A percentile compares a stretch with the other conserved stretches of the same genome.
Evolutionary conservation across 169 alveolate species (phyloP).

Genomic region (Neospora caninum): DNA sequence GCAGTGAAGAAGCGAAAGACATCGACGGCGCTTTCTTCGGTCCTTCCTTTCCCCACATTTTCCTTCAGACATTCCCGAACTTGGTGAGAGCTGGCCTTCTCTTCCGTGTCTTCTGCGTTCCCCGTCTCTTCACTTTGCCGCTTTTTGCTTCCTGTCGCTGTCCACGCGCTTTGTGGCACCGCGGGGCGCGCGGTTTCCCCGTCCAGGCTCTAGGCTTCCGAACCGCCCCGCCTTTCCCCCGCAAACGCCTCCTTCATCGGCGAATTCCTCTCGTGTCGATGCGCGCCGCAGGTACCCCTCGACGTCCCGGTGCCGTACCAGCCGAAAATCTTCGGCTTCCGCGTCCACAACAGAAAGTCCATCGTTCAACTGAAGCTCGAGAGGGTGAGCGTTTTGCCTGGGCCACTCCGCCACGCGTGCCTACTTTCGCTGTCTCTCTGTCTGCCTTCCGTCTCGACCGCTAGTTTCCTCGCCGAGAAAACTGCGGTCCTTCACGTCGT

Average conservation of each 20-base stretch:
- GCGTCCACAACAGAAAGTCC: slow-evolving; percentile 27
- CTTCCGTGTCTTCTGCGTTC: neutral
- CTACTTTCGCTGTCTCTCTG: neutral
- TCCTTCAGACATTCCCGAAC: slow-evolving; percentile 83
- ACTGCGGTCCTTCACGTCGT: too few species aligned
- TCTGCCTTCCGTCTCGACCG: too few species aligned
- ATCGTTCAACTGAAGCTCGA: slow-evolving; percentile 50
- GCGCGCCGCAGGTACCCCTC: slow-evolving; percentile 13
- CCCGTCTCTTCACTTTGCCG: neutral
- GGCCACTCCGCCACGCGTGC: neutral
- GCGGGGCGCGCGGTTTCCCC: too few species aligned
- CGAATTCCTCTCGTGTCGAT: too few species aligned
- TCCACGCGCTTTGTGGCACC: too few species aligned
- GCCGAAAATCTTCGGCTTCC: slow-evolving; percentile 56
- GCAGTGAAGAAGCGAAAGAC: slow-evolving; percentile 63
- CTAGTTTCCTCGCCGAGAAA: too few species aligned
- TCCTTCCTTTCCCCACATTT: slow-evolving; percentile 88
- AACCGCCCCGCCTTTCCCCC: too few species aligned
- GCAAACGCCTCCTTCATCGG: too few species aligned
- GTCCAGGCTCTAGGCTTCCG: too few species aligned
- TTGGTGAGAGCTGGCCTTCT: slow-evolving; percentile 41
- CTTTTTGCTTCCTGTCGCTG: neutral
- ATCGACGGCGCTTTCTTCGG: slow-evolving; percentile 95
- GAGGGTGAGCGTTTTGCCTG: neutral
- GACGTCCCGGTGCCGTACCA: slow-evolving; percentile 56